These are phyloP conservation scores for Pestalotiopsis sp. DNA, from an alignment of 2,329 filamentous ascomycete species.

Conservation along the genomic window DNA sequence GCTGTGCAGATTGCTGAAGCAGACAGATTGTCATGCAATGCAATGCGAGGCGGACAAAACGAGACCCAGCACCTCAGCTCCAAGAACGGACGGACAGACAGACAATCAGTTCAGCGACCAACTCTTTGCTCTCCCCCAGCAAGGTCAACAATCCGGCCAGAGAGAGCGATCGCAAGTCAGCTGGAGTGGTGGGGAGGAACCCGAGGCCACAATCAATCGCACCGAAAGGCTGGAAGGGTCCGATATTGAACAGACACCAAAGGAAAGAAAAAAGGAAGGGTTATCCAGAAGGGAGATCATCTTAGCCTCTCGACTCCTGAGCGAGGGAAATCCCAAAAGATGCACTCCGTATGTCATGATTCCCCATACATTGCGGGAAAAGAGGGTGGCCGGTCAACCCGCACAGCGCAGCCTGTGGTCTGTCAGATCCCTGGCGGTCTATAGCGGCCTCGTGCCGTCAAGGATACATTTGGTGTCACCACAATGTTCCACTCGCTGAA, in stretches of 20 bases:
- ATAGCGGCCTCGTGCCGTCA: background rate
- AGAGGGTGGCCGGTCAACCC: slow-evolving; percentile 18
- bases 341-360: slow-evolving; percentile 5
- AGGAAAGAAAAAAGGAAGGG: background rate
- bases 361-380: slow-evolving; percentile 8
- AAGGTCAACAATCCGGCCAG: background rate
- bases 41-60: background rate
- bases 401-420: slow-evolving; percentile 13
- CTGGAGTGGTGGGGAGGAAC: background rate
- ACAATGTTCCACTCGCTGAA: background rate
- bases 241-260: background rate
- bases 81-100: background rate
- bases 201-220: background rate
- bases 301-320: slow-evolving; percentile 2
- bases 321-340: background rate
- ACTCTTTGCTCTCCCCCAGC: background rate
- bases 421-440: background rate
- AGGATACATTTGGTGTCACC: background rate
- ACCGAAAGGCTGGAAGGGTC: background rate
- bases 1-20: background rate
- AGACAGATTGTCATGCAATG: slow-evolving; percentile 2
- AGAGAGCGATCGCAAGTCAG: background rate
- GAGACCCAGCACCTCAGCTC: background rate
- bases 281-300: background rate
- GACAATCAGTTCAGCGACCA: background rate